A percentile compares a stretch with the other conserved stretches of the same genome.
These are phyloP conservation scores for Coemansia sp. DNA, from an alignment of 192 early-diverging fungal species.

Conservation along the genomic window DNA sequence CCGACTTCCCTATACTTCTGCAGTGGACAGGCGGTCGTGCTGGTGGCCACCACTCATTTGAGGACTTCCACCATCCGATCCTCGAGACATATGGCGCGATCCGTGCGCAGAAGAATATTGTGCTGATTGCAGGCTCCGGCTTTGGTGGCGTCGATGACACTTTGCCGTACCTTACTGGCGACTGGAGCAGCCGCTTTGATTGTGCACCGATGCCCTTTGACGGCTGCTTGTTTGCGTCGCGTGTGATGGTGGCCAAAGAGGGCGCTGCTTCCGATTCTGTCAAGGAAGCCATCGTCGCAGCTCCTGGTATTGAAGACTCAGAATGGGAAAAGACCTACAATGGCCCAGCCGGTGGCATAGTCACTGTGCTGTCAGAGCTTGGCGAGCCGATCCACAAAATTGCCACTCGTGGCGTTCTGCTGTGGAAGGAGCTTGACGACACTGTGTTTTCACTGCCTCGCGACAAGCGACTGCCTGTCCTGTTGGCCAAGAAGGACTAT, in stretches of 20 bases:
- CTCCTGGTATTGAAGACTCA: slow-evolving; percentile 81
- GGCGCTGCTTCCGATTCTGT: slow-evolving; percentile 72
- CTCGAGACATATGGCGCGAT: slow-evolving; percentile 73
- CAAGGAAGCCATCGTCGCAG: slow-evolving; percentile 86
- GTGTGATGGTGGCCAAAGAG: slow-evolving; percentile 94
- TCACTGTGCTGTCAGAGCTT: slow-evolving; percentile 91
- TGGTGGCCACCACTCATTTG: slow-evolving; percentile 95
- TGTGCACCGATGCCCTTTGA: slow-evolving; percentile 94
- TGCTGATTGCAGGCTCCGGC: slow-evolving; percentile 87
- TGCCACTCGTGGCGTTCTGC: slow-evolving; percentile 84
- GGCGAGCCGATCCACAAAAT: slow-evolving; percentile 98
- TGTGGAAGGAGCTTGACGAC: slow-evolving; percentile 96
- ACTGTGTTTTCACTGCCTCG: slow-evolving; percentile 82
- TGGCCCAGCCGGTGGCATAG: slow-evolving; percentile 82
- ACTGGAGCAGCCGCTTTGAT: slow-evolving; percentile 80
- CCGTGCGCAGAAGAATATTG: slow-evolving; percentile 77
- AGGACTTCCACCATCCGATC: slow-evolving; percentile 92
- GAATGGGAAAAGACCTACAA: slow-evolving; percentile 95
- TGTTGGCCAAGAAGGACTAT: slow-evolving; percentile 87
- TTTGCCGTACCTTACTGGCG: slow-evolving; percentile 89
- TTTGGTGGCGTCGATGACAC: slow-evolving; percentile 89
- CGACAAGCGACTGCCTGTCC: slow-evolving; percentile 79
- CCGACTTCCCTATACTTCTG: slow-evolving; percentile 85
- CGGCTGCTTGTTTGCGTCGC: slow-evolving; percentile 87
- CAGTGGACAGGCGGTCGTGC: slow-evolving; percentile 97